Conservation (phyloP, 2,329 filamentous ascomycete species). For the Xylariaceae sp. region DNA sequence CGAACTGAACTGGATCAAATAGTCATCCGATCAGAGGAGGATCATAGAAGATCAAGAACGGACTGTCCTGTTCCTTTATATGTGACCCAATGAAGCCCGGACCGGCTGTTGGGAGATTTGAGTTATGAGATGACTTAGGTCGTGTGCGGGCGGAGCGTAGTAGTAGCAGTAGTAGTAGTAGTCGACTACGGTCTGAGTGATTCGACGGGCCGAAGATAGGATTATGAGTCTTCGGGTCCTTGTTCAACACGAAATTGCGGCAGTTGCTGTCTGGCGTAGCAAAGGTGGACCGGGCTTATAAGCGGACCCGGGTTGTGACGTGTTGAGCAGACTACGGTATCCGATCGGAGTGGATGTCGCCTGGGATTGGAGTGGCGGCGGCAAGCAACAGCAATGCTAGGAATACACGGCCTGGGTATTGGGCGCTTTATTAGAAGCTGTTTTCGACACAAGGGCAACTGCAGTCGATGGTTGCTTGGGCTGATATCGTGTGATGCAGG, state of each 20-base stretch:
- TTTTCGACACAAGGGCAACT: constrained; percentile 25
- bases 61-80: constrained; percentile 11
- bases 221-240: constrained; percentile 42
- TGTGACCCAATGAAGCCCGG: constrained; percentile 18
- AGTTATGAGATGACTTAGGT: constrained; percentile 9
- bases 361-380: constrained; percentile 13
- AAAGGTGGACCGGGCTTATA: constrained; percentile 24
- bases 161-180: background rate
- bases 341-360: constrained; percentile 21
- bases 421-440: constrained; percentile 22
- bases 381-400: constrained; percentile 15
- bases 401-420: constrained; percentile 17
- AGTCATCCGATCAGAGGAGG: constrained; percentile 27
- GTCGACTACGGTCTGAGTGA: constrained; percentile 23
- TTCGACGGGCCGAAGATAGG: constrained; percentile 39
- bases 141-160: constrained; percentile 5
- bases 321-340: constrained; percentile 25
- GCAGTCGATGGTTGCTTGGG: constrained; percentile 20
- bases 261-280: constrained; percentile 18
- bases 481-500: constrained; percentile 24
- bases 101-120: constrained; percentile 19
- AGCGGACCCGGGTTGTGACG: constrained; percentile 33
- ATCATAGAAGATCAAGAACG: constrained; percentile 16
- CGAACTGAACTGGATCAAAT: constrained; percentile 26
- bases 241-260: constrained; percentile 22